Evolutionary conservation across 2,329 filamentous ascomycete genomes (phyloP).

Genomic region (Magnaporthales sp.): DNA sequence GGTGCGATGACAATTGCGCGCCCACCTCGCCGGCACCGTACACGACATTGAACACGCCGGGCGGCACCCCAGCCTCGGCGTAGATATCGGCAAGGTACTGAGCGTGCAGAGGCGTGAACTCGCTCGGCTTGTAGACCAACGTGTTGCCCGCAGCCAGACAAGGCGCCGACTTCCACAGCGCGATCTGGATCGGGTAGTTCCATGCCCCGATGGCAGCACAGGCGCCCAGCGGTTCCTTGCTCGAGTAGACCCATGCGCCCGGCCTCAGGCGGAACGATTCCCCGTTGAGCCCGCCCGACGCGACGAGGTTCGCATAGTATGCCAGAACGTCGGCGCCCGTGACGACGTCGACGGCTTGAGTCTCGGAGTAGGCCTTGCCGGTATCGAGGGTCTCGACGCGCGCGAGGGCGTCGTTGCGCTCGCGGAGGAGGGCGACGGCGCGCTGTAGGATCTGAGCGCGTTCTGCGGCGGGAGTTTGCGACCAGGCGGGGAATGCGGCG

Average conservation of each 20-base stretch:
- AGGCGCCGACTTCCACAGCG: slow-evolving; percentile 63
- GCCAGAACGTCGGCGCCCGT: slow-evolving; percentile 60
- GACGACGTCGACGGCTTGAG: slow-evolving; percentile 71
- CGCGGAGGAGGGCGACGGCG: slow-evolving; percentile 64
- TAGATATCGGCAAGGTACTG: slow-evolving; percentile 60
- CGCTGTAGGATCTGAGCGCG: slow-evolving; percentile 71
- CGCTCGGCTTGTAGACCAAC: slow-evolving; percentile 45
- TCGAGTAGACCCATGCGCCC: slow-evolving; percentile 56
- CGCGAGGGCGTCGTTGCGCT: slow-evolving; percentile 72
- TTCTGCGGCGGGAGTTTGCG: slow-evolving; percentile 61
- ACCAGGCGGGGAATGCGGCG: slow-evolving; percentile 68
- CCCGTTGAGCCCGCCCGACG: slow-evolving; percentile 52
- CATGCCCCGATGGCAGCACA: slow-evolving; percentile 58
- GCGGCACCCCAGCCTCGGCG: slow-evolving; percentile 27
- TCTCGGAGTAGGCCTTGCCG: slow-evolving; percentile 79
- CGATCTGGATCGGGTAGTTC: slow-evolving; percentile 61
- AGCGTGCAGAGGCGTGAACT: slow-evolving; percentile 47
- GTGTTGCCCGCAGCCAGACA: slow-evolving; percentile 46
- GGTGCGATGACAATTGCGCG: slow-evolving; percentile 6
- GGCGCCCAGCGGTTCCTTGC: slow-evolving; percentile 58
- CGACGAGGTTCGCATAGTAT: slow-evolving; percentile 60
- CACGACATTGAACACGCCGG: slow-evolving; percentile 58
- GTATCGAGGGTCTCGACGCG: slow-evolving; percentile 76
- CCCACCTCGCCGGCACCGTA: slow-evolving; percentile 44
- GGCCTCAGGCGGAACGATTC: slow-evolving; percentile 55